These are phyloP conservation scores for Hondaea fermentalgiana DNA, from an alignment of 108 stramenopile species.

Conservation along the genomic window DNA sequence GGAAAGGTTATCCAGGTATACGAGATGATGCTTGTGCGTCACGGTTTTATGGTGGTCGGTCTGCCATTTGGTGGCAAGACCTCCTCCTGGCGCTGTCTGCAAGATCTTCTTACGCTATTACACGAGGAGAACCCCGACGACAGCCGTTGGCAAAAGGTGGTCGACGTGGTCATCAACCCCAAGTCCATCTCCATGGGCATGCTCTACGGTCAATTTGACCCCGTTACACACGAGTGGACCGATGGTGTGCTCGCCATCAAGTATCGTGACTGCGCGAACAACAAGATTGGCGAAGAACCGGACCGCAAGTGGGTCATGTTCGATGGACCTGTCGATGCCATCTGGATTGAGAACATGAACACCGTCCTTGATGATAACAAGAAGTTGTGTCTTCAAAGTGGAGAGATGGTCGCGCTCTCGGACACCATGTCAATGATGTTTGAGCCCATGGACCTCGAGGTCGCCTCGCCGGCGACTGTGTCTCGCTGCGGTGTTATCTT, in stretches of 20 bases:
- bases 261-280: slow-evolving; percentile 56
- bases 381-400: slow-evolving; percentile 58
- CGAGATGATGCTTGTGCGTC: slow-evolving; percentile 68
- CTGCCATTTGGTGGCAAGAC: slow-evolving; percentile 58
- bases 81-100: slow-evolving; percentile 37
- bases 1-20: slow-evolving; percentile 61
- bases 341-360: slow-evolving; percentile 74
- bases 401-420: slow-evolving; percentile 63
- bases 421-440: slow-evolving; percentile 64
- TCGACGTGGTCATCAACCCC: slow-evolving; percentile 56
- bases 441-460: slow-evolving; percentile 62
- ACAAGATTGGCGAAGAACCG: slow-evolving; percentile 40
- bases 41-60: slow-evolving; percentile 68
- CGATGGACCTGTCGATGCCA: slow-evolving; percentile 64
- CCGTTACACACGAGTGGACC: slow-evolving; percentile 59
- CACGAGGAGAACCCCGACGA: slow-evolving; percentile 40
- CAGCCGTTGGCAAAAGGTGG: slow-evolving; percentile 46
- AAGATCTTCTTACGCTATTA: slow-evolving; percentile 35
- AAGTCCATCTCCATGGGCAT: slow-evolving; percentile 61
- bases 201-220: slow-evolving; percentile 57
- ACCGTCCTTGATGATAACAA: slow-evolving; percentile 60
- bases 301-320: slow-evolving; percentile 64
- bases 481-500: slow-evolving; percentile 64
- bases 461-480: slow-evolving; percentile 60
- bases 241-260: slow-evolving; percentile 58